Conservation (phyloP, 805 yeast genomes). For the Cyberlindnera maclurae region DNA sequence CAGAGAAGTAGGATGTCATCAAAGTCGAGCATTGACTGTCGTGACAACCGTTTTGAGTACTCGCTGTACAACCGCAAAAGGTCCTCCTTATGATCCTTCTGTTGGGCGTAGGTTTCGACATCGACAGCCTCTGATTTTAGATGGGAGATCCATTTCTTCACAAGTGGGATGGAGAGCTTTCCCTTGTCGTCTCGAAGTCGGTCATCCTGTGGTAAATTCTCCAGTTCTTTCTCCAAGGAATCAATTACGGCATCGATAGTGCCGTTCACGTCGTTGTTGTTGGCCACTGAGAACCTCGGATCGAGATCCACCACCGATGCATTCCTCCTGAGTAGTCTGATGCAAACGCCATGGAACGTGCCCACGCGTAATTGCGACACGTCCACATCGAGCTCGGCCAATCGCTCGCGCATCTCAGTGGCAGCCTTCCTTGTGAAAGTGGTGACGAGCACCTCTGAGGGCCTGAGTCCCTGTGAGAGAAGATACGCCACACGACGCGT, state of each 20-base stretch:
- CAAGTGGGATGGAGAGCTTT: constrained; percentile 4
- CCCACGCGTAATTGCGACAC: constrained; percentile 57
- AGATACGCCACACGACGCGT: constrained; percentile 73
- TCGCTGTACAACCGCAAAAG: constrained; percentile 36
- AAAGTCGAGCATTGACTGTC: constrained; percentile 55
- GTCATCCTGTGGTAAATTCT: constrained; percentile 2
- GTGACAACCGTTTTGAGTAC: constrained; percentile 44
- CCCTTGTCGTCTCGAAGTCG: constrained; percentile 6
- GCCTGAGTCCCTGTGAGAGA: constrained; percentile 44
- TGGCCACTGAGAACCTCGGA: constrained; percentile 46
- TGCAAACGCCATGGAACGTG: constrained; percentile 85
- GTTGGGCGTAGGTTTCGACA: constrained; percentile 33
- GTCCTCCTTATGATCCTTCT: constrained; percentile 24
- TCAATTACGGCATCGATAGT: constrained; percentile 17
- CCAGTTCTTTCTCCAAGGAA: constrained; percentile 4
- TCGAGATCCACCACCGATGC: constrained; percentile 43
- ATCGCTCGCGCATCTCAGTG: constrained; percentile 67
- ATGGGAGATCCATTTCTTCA: constrained; percentile 35
- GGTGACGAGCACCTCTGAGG: constrained; percentile 68
- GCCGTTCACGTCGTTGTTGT: constrained; percentile 51
- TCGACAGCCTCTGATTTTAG: constrained; percentile 47
- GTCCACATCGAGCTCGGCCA: constrained; percentile 30
- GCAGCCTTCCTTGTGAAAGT: constrained; percentile 95
- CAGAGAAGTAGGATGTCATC: constrained; percentile 71
- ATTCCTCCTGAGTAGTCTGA: constrained; percentile 45